Base-by-base conservation (phyloP, 768 basidiomycete species). In the Serendipita sp. region DNA sequence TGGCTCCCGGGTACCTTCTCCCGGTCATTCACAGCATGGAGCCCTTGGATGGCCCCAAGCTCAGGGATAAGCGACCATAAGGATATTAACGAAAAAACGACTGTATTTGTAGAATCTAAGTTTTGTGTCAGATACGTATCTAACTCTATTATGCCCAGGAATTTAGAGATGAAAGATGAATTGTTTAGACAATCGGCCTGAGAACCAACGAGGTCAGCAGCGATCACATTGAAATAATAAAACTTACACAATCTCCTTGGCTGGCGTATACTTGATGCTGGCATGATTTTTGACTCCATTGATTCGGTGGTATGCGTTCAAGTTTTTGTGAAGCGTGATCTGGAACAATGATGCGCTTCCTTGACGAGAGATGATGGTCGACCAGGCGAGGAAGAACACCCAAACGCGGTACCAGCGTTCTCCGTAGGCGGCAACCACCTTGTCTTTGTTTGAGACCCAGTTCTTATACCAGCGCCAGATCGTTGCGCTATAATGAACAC, bases 241-340 rank as follows among this genome's bases (percentile, higher is more conserved):
- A 45, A 60, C 56, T 13, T 60, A 60, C 56, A 60, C 56, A 60
- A 60, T 60, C 56, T 60, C 56, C 56, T 37, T 60, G 24, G 56
- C 56, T 10, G 56, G 56, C 28, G 24, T 60, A n/a, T 32, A 30
- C 10, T 60, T 30, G 56, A 60, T 60, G 28, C 24, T 28, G 10
- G 56, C 56, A 70, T 97, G 95, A 70, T 81, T 88, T 16, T 81
- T 76, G 32, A 95, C 83, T 35, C 91, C 92, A 48, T 88, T 83
- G 70, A 96, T 81, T 66, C 96, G 88, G 72, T 92, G 92, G 78
- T 86, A 98, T 0, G 86, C 90, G 72, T 98, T 98, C 68, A 98
- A 77, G 79, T 98, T 99, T 79, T 99, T 99, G 80, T 98, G 95
- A 67, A 94, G 76, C 3, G 94, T 97, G 72, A 99, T 83, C 77